Evolutionary conservation across 257 asterid genomes (phyloP).

Genomic region (Pogostemon cablin): DNA sequence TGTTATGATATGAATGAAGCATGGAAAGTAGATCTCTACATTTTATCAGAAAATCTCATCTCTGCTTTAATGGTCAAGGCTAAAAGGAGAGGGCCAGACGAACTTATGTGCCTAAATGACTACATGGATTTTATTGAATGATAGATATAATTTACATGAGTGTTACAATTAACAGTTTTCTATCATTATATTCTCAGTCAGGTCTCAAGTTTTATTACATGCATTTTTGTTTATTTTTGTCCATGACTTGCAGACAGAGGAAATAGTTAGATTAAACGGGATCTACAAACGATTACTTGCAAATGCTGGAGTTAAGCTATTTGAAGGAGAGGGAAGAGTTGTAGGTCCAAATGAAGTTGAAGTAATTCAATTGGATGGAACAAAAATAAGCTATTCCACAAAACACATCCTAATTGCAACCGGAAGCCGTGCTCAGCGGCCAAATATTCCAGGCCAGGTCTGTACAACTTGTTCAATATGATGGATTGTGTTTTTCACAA

Average conservation of each 20-base stretch:
- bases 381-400: conserved; percentile 81
- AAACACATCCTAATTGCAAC: conserved; percentile 90
- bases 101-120: conserved; percentile 14
- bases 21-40: conserved; percentile 13
- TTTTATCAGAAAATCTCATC: neutral
- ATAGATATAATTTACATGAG: neutral
- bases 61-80: conserved; percentile 11
- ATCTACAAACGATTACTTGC: conserved; percentile 86
- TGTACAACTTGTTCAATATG: conserved; percentile 25
- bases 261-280: conserved; percentile 87
- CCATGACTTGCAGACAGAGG: conserved; percentile 69
- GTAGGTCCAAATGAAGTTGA: conserved; percentile 92
- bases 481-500: neutral
- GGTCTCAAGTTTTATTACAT: neutral
- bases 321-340: conserved; percentile 95
- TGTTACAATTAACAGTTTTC: neutral
- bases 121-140: conserved; percentile 11
- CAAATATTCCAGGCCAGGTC: conserved; percentile 86
- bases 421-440: conserved; percentile 92
- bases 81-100: neutral
- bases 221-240: conserved; percentile 17
- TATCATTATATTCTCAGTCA: neutral
- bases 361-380: conserved; percentile 85
- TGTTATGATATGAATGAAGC: conserved; percentile 7
- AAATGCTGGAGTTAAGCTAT: conserved; percentile 88